phyloP scores from a whole-genome alignment of 495 filamentous ascomycete genomes.

The Glutinoglossum americanum region DNA sequence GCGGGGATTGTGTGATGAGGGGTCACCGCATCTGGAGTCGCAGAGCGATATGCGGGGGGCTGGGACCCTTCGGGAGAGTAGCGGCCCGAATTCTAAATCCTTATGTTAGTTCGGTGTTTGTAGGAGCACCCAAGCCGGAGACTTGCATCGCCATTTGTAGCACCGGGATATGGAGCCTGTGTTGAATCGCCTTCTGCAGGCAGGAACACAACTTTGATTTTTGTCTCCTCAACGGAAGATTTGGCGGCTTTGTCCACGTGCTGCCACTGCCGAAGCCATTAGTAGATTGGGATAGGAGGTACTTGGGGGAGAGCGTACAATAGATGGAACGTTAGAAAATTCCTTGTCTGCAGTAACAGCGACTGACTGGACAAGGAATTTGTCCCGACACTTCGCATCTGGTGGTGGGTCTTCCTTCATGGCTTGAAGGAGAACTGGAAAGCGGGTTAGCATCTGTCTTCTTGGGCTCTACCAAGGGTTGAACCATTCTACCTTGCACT shows the following conservation, averaged over 20 bases:
- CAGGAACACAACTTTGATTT: constrained; percentile 82
- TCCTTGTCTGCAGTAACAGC: constrained; percentile 67
- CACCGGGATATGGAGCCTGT: constrained; percentile 16
- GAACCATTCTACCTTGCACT: constrained; percentile 53
- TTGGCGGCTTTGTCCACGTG: constrained; percentile 58
- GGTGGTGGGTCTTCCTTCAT: constrained; percentile 85
- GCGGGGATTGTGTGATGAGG: constrained; percentile 14
- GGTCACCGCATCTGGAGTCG: constrained; percentile 15
- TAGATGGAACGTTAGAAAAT: constrained; percentile 49
- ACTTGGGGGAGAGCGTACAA: constrained; percentile 32
- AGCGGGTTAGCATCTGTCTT: neutral
- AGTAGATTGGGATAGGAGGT: neutral
- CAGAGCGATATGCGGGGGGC: constrained; percentile 11
- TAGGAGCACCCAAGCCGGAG: neutral
- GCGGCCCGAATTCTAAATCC: neutral
- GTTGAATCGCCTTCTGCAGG: constrained; percentile 30
- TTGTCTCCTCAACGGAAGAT: constrained; percentile 64
- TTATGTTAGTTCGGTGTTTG: constrained; percentile 5
- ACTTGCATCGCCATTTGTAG: constrained; percentile 26
- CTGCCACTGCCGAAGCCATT: constrained; percentile 36
- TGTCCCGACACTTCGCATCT: constrained; percentile 84
- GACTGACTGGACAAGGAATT: constrained; percentile 94
- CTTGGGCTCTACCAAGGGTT: neutral
- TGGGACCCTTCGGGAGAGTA: neutral
- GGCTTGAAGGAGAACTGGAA: constrained; percentile 72